These are phyloP conservation scores for Diaporthe citri DNA, from an alignment of 2,329 filamentous ascomycete genomes.

Conservation along the genomic window DNA sequence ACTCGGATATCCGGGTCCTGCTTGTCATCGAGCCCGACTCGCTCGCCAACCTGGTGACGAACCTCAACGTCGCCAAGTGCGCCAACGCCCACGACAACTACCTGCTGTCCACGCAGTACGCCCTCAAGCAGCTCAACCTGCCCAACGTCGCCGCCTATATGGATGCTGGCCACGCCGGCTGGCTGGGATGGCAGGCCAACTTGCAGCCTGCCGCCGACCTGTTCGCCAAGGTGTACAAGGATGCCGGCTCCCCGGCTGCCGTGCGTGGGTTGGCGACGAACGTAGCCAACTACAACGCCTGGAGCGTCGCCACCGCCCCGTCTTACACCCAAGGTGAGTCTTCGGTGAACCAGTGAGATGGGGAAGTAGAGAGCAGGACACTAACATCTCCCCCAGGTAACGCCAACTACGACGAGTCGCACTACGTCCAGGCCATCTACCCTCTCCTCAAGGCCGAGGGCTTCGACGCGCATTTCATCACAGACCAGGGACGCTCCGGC, in stretches of 20 bases:
- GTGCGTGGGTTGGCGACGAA: conserved; percentile 70
- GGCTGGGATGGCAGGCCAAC: conserved; percentile 70
- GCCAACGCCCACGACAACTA: conserved; percentile 61
- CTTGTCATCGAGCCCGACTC: conserved; percentile 69
- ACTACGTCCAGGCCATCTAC: conserved; percentile 74
- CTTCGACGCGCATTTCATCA: conserved; percentile 62
- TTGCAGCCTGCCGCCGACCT: conserved; percentile 61
- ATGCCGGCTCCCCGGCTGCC: conserved; percentile 61
- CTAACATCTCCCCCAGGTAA: conserved; percentile 52
- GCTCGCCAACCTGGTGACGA: conserved; percentile 71
- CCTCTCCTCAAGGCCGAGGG: conserved; percentile 66
- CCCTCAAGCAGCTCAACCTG: conserved; percentile 64
- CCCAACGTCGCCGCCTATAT: conserved; percentile 70
- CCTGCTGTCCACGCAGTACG: conserved; percentile 63
- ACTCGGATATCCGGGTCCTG: conserved; percentile 58
- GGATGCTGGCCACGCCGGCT: conserved; percentile 69
- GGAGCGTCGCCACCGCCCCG: conserved; percentile 56
- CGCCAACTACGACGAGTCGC: conserved; percentile 64
- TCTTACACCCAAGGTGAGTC: conserved; percentile 56
- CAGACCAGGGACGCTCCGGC: conserved; percentile 64
- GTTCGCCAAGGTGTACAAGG: conserved; percentile 62
- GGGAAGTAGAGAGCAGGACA: no score
- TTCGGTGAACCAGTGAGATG: no score
- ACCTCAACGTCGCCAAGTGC: conserved; percentile 65
- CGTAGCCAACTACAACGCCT: conserved; percentile 70